phyloP scores from a whole-genome alignment of 1,139 yeast species.

The Petasospora rhodanensis region DNA sequence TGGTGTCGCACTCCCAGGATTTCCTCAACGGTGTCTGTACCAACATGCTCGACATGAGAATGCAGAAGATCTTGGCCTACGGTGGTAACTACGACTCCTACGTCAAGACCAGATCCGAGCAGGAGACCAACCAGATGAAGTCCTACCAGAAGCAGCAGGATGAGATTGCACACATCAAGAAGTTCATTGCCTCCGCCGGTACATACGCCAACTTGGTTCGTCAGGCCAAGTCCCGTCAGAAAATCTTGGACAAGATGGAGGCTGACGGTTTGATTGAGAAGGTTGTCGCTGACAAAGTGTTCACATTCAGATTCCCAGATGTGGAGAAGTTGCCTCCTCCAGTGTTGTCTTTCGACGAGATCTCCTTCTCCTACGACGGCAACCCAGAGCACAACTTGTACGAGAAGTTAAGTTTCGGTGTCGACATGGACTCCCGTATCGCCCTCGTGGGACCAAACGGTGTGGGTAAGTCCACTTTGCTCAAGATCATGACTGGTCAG shows the following conservation, averaged over 20 bases:
- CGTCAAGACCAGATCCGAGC: constrained; percentile 88
- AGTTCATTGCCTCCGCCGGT: constrained; percentile 99
- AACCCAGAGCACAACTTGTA: constrained; percentile 83
- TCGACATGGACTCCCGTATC: constrained; percentile 98
- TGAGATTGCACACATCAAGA: constrained; percentile 96
- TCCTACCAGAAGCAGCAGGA: constrained; percentile 97
- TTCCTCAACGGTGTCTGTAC: constrained; percentile 98
- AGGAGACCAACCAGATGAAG: constrained; percentile 97
- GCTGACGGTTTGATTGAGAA: constrained; percentile 97
- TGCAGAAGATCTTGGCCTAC: constrained; percentile 58
- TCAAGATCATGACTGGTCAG: constrained; percentile 95
- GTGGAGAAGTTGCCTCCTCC: constrained; percentile 99
- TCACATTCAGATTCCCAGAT: constrained; percentile 89
- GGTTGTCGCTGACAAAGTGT: constrained; percentile 88
- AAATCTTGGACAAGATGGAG: constrained; percentile 99
- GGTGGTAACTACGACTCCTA: constrained; percentile 99
- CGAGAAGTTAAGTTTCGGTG: constrained; percentile 91
- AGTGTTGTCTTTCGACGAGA: constrained; percentile 93
- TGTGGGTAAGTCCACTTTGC: constrained; percentile 95
- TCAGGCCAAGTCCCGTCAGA: constrained; percentile 99
- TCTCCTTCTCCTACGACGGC: constrained; percentile 89
- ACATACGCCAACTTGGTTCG: constrained; percentile 97
- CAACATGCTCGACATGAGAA: constrained; percentile 97
- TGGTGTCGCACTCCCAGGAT: constrained; percentile 98
- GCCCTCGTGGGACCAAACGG: constrained; percentile 99